Percentiles rank a stretch among this genome's conserved stretches.
These are phyloP conservation scores for Rhynchosporium graminicola DNA, from an alignment of 2,329 filamentous ascomycete genomes.

Conservation along the genomic window DNA sequence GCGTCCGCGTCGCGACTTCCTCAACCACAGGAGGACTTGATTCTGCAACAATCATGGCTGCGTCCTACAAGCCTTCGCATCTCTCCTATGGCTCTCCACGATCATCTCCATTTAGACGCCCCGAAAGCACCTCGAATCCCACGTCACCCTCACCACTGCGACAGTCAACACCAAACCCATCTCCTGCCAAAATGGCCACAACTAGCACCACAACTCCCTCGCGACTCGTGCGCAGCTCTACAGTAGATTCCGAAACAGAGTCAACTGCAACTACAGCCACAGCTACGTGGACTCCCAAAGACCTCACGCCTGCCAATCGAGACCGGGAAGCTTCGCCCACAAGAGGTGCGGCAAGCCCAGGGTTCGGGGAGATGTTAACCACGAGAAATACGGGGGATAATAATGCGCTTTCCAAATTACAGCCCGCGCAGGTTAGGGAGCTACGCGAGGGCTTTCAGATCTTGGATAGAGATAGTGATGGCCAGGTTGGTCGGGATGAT, in stretches of 20 bases:
- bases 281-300: conserved; percentile 38
- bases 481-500: conserved; percentile 77
- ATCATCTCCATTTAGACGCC: conserved; percentile 63
- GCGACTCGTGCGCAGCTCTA: conserved; percentile 41
- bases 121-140: conserved; percentile 52
- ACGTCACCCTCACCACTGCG: conserved; percentile 66
- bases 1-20: conserved; percentile 28
- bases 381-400: conserved; percentile 28
- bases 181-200: conserved; percentile 53
- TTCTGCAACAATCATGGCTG: conserved; percentile 30
- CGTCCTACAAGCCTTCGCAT: conserved; percentile 69
- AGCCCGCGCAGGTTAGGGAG: conserved; percentile 79
- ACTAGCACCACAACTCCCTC: conserved; percentile 47
- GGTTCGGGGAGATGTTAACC: conserved; percentile 36
- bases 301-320: conserved; percentile 39
- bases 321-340: conserved; percentile 41
- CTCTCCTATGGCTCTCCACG: conserved; percentile 72
- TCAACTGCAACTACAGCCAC: conserved; percentile 39
- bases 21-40: conserved; percentile 17
- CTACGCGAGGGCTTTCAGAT: conserved; percentile 93
- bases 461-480: conserved; percentile 85
- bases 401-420: conserved; percentile 69
- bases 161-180: conserved; percentile 59
- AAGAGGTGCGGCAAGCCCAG: conserved; percentile 35
- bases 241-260: conserved; percentile 24